A percentile compares a stretch with the other conserved stretches of the same genome.
Evolutionary conservation across 768 basidiomycete genomes (phyloP).

Genomic region (Xerocomus brunneocitrinus): DNA sequence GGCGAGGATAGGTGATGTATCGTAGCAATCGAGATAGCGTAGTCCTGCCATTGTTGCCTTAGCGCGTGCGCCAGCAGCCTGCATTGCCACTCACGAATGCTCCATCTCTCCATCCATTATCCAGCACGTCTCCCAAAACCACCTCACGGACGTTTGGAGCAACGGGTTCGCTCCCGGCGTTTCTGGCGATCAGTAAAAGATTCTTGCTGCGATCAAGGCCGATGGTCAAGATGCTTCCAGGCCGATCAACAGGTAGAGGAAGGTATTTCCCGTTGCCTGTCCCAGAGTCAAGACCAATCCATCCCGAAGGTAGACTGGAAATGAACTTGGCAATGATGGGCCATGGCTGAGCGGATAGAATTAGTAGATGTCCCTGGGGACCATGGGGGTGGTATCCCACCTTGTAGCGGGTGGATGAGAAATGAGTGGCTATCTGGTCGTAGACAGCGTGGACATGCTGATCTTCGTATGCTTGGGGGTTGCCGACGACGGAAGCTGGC

Average conservation of each 20-base stretch:
- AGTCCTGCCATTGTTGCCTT: slow-evolving; percentile 58
- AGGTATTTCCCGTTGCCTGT: slow-evolving; percentile 99
- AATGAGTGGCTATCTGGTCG: slow-evolving; percentile 81
- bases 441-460: slow-evolving; percentile 80
- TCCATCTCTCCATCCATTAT: slow-evolving; percentile 66
- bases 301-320: slow-evolving; percentile 63
- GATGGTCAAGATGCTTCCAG: slow-evolving; percentile 62
- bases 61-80: not conserved
- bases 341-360: slow-evolving; percentile 61
- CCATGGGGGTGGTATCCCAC: slow-evolving; percentile 30
- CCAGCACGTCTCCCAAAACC: slow-evolving; percentile 75
- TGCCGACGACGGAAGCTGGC: slow-evolving; percentile 39
- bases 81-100: slow-evolving; percentile 60
- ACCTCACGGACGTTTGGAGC: slow-evolving; percentile 53
- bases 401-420: slow-evolving; percentile 88
- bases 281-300: slow-evolving; percentile 89
- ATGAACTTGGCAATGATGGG: slow-evolving; percentile 80
- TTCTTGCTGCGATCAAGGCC: slow-evolving; percentile 82
- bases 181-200: slow-evolving; percentile 68
- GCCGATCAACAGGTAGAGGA: slow-evolving; percentile 61
- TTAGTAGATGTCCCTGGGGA: not conserved
- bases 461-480: slow-evolving; percentile 61
- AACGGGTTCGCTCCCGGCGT: slow-evolving; percentile 43
- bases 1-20: slow-evolving; percentile 91
- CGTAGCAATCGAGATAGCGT: slow-evolving; percentile 94